phyloP scores from a whole-genome alignment of 1,284 basidiomycete genomes.

The Exobasidium cylindrosporum region DNA sequence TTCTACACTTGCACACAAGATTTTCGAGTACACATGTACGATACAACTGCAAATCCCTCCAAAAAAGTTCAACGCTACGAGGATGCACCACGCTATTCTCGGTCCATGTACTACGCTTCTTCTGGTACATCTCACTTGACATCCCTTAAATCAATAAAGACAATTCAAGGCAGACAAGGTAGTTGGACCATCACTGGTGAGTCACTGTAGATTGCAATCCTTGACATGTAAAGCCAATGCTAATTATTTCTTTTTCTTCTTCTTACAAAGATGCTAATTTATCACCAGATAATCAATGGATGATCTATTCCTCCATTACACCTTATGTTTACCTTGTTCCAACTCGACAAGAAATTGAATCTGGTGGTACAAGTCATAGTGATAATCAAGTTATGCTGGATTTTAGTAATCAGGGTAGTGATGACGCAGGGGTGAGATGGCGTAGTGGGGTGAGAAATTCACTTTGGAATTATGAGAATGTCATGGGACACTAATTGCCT shows the following conservation, averaged over 20 bases:
- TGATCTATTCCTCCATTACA: slow-evolving; percentile 69
- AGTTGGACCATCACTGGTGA: slow-evolving; percentile 47
- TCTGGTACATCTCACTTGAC: slow-evolving; percentile 27
- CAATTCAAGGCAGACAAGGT: slow-evolving; percentile 42
- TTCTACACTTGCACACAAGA: slow-evolving; percentile 62
- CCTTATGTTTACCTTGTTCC: slow-evolving; percentile 79
- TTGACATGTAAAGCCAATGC: not conserved
- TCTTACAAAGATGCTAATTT: slow-evolving; percentile 71
- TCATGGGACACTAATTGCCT: not conserved
- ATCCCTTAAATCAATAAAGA: slow-evolving; percentile 46
- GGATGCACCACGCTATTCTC: not conserved
- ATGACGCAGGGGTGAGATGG: slow-evolving; percentile 43
- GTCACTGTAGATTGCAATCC: not conserved
- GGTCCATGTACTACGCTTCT: not conserved
- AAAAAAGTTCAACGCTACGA: slow-evolving; percentile 4
- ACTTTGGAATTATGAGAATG: slow-evolving; percentile 5
- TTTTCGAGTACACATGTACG: slow-evolving; percentile 82
- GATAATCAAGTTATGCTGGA: slow-evolving; percentile 50
- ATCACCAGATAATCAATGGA: slow-evolving; percentile 83
- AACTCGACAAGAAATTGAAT: slow-evolving; percentile 59
- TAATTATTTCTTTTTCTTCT: not conserved
- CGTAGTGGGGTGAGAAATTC: slow-evolving; percentile 39
- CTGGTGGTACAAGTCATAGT: slow-evolving; percentile 22
- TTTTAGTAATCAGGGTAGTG: slow-evolving; percentile 56
- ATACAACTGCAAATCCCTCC: slow-evolving; percentile 61